Evolutionary conservation across 1,284 basidiomycete species (phyloP), one percentile per base, ranked within the genome.

Genomic region (Marasmius oreades): DNA sequence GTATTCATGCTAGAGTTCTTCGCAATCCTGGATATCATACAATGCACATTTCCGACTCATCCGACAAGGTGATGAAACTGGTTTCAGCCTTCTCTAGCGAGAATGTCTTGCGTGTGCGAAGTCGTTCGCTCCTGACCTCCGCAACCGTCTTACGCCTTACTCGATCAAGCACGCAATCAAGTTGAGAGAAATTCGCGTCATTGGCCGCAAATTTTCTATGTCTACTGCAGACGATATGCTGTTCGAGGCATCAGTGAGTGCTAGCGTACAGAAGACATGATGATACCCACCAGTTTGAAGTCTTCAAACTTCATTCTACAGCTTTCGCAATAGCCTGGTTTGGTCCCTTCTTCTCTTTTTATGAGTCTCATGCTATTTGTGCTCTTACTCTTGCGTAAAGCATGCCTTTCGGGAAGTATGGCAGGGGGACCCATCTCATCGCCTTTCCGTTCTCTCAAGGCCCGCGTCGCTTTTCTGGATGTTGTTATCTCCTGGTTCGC

Each of bases 311-410:
- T 93, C 55, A 83, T 68, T 22, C 96, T 83, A 72, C 97, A 99
- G 70, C 95, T 97, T 69, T 99, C 97, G 73, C 97, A 99, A 73
- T 98, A 99, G 10, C 97, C 97, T 6, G 95, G 93, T 70, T 93
- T 98, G 66, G 82, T 89, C 53, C 83, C 89, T 73, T 93, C 92
- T 59, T 92, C 88, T 37, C 91, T 83, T 66, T 83, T 87, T 6
- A 88, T 83, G 53, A 91, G 72, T 61, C 82, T 78, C 48, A 92
- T 71, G 0, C 87, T 90, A 66, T 88, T 89, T 48, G 86, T 92
- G 62, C 90, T 92, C 64, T 84, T 82, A 64, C 86, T 88, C 70
- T 89, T 92, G 64, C 82, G 78, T 52, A 82, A 54, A 22, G 70
- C 71, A 26, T 74, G 73, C 34, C 77, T 77, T 45, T 79, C 78